These are phyloP conservation scores for Botrytis pseudocinerea DNA, from an alignment of 2,329 filamentous ascomycete species.

Conservation along the genomic window DNA sequence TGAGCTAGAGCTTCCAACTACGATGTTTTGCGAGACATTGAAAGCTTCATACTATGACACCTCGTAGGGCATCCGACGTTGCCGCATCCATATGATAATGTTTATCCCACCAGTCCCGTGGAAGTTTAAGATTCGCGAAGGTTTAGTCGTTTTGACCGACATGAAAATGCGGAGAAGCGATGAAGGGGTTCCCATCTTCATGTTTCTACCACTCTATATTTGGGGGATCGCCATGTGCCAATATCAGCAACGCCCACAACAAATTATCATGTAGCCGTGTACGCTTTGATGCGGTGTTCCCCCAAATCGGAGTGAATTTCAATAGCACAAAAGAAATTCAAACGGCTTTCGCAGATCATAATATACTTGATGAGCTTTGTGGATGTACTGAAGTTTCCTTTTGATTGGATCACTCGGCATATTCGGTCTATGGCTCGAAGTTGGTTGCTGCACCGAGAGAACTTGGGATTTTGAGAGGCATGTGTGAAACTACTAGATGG, in stretches of 20 bases:
- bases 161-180: not conserved
- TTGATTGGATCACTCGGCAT: not conserved
- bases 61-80: not conserved
- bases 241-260: not conserved
- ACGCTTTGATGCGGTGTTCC: conserved; percentile 7
- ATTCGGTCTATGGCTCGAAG: not conserved
- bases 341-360: conserved; percentile 22
- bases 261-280: conserved; percentile 12
- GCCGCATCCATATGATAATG: not conserved
- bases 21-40: not conserved
- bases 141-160: not conserved
- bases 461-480: not conserved
- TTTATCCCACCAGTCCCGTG: not conserved
- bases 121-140: not conserved
- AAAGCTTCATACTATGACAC: not conserved
- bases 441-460: not conserved
- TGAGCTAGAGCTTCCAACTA: not conserved
- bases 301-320: conserved; percentile 5
- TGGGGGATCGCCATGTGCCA: conserved; percentile 1
- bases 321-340: conserved; percentile 4
- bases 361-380: conserved; percentile 10
- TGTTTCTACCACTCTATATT: not conserved
- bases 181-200: conserved; percentile 2
- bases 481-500: not conserved
- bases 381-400: not conserved